Evolutionary conservation across 1,284 basidiomycete species (phyloP), one percentile per base, ranked within the genome.

Genomic region (Cryptococcus neoformans): DNA sequence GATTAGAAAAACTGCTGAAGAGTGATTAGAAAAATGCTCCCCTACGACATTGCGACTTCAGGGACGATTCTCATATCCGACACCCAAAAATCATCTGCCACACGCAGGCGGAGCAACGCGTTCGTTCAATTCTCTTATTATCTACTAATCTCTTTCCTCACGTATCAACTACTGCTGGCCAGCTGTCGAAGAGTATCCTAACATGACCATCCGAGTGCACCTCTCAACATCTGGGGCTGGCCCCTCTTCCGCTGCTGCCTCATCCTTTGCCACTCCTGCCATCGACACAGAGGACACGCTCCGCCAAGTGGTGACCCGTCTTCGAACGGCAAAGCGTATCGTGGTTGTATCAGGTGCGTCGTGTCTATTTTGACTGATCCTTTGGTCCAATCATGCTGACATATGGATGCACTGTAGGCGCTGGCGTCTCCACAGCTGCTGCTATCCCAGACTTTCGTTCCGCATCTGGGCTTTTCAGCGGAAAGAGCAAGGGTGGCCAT

Each of bases 371-470:
- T 53, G 11, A 39, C 10, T 16, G 44, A 44, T 53, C 56, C 49
- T 59, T 37, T 55, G 38, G 11, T 56, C 14, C 17, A 48, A 21
- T 21, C 21, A 21, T 21, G 21, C 21, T 21, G 47, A 48, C 5
- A 11, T 14, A 35, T 35, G 34, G 10, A 34, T 28, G n/a, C 42
- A 51, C 62, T n/a, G 21, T 60, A 90, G 92, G 92, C 59, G 93
- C 93, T 52, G 93, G 93, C 37, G 90, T 96, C 60, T 93, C 90
- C 51, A 92, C 93, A 2, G 84, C 87, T 42, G 90, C 90, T 53
- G 88, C 90, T 48, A 96, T 97, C 48, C 92, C 93, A 37, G 93
- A 96, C 78, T 97, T 97, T 75, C 82, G 93, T 63, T 92, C 89
- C 1, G 78, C 87, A 4, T 84, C 85, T 45, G 92, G 92, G 17